These are phyloP conservation scores for Graphilbum fragrans DNA, from an alignment of 2,329 filamentous ascomycete species.

Conservation along the genomic window DNA sequence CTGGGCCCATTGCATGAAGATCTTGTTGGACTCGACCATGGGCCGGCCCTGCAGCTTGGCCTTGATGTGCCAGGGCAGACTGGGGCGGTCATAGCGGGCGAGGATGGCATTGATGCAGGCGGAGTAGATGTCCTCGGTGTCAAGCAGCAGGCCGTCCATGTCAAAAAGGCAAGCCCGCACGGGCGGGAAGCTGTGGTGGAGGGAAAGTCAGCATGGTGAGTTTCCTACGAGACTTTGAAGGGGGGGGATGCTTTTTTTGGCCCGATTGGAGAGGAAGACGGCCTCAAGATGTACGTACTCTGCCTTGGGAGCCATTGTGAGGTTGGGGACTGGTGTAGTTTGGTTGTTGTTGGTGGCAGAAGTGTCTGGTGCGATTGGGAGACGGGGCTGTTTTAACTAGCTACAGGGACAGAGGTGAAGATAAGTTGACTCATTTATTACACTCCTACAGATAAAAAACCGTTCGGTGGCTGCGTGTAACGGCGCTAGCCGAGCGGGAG, in stretches of 20 bases:
- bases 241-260: neutral
- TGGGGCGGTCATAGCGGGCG: constrained; percentile 56
- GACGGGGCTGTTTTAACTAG: too few relatives aligned
- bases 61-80: constrained; percentile 88
- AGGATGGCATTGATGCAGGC: constrained; percentile 73
- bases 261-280: neutral
- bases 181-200: constrained; percentile 50
- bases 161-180: constrained; percentile 92
- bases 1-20: constrained; percentile 68
- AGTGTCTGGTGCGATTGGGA: too few relatives aligned
- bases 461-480: neutral
- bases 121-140: constrained; percentile 87
- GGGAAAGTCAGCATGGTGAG: neutral
- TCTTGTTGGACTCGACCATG: constrained; percentile 36
- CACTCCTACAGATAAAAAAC: too few relatives aligned
- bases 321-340: too few relatives aligned
- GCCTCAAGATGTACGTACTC: constrained; percentile 14
- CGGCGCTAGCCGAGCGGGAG: neutral
- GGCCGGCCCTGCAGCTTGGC: constrained; percentile 62
- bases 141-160: constrained; percentile 93
- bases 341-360: too few relatives aligned
- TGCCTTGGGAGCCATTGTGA: constrained; percentile 17
- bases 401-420: too few relatives aligned
- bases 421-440: neutral
- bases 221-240: too few relatives aligned